Percentiles rank a stretch among this genome's conserved stretches.
These are phyloP conservation scores for Sechiopsis laciniata DNA, from an alignment of 306 rosid species.

Conservation along the genomic window DNA sequence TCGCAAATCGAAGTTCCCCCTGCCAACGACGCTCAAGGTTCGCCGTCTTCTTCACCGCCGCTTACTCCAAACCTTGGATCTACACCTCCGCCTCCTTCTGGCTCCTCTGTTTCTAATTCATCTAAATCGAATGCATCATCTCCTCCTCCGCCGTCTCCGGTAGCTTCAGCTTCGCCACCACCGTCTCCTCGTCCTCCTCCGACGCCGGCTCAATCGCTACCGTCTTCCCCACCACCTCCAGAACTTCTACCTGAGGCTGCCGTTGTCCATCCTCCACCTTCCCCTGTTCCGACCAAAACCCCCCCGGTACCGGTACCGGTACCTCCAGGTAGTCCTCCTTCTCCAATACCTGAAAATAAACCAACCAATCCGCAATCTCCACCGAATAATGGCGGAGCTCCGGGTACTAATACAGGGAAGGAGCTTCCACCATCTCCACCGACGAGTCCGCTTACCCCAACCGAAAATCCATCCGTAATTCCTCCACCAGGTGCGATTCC, in stretches of 20 bases:
- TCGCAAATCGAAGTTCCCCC: neutral
- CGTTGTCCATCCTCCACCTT: conserved; percentile 13
- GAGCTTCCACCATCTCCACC: neutral
- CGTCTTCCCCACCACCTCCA: neutral
- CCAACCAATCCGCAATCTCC: conserved; percentile 20
- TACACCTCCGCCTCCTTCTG: conserved; percentile 18
- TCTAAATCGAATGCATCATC: conserved; percentile 18
- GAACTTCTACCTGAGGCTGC: neutral
- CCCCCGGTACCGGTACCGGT: neutral
- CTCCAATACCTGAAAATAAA: conserved; percentile 21
- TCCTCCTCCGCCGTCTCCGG: conserved; percentile 14
- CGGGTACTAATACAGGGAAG: neutral
- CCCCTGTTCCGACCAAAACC: neutral
- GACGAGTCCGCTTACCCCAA: neutral
- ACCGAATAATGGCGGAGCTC: neutral
- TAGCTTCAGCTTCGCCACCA: conserved; percentile 22
- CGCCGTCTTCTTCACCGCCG: conserved; percentile 12
- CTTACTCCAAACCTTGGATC: neutral
- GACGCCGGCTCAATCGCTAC: neutral
- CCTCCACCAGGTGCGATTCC: conserved; percentile 13
- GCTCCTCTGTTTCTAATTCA: neutral
- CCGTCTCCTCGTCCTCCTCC: conserved; percentile 20
- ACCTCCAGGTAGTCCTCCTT: neutral
- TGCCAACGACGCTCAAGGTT: neutral
- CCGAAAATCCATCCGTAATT: neutral